phyloP scores from a whole-genome alignment of 176 grass and related monocot genomes.

The Guadua angustifolia region DNA sequence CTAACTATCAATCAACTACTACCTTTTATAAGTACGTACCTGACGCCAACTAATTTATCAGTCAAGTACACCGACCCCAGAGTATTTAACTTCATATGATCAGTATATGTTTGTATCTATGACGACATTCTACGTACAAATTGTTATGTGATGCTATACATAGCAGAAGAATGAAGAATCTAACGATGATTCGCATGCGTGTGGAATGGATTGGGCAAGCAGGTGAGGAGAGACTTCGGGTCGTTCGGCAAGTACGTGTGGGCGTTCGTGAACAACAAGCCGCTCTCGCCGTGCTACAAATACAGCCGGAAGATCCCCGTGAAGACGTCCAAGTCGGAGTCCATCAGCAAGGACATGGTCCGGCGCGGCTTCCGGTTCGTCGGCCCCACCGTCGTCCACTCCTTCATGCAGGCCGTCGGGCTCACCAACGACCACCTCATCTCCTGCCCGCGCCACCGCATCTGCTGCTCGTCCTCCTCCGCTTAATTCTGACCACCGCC shows the following conservation, averaged over 20 bases:
- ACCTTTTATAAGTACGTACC: background rate
- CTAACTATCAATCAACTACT: conserved; percentile 36
- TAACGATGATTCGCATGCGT: background rate
- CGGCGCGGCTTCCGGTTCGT: conserved; percentile 87
- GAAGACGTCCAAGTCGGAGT: conserved; percentile 98
- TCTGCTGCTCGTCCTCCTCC: conserved; percentile 44
- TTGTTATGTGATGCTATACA: background rate
- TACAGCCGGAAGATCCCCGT: conserved; percentile 90
- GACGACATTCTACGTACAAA: conserved; percentile 16
- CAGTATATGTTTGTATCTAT: background rate
- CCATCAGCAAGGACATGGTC: conserved; percentile 98
- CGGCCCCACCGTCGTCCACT: conserved; percentile 89
- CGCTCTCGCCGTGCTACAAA: conserved; percentile 78
- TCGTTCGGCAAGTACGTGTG: conserved; percentile 84
- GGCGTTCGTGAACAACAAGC: conserved; percentile 87
- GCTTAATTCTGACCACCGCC: conserved; percentile 32
- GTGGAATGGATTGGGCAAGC: conserved; percentile 1
- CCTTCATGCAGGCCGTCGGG: conserved; percentile 94
- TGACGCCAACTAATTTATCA: conserved; percentile 14
- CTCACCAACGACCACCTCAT: conserved; percentile 97
- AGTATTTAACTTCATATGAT: conserved; percentile 6
- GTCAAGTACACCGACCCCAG: conserved; percentile 10
- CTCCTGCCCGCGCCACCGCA: conserved; percentile 87
- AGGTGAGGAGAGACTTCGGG: conserved; percentile 66
- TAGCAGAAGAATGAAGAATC: background rate